Conservation (phyloP, 768 basidiomycete species). For the Obba rivulosa region DNA sequence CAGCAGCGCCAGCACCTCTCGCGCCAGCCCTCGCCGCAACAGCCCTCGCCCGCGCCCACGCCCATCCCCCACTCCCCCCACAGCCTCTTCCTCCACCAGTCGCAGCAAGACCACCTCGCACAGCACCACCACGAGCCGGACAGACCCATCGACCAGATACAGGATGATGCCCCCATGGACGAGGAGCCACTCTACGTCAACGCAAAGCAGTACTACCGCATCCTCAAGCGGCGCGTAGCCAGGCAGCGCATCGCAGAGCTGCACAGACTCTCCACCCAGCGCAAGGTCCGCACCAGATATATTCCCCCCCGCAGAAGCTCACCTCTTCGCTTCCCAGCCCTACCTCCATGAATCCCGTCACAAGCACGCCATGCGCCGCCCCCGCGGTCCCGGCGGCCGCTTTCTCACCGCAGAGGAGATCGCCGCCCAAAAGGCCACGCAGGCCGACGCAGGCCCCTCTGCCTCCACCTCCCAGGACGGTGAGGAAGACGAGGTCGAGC, state of each 20-base stretch:
- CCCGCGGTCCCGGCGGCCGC: conserved; percentile 93
- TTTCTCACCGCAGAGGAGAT: conserved; percentile 98
- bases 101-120: conserved; percentile 3
- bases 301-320: conserved; percentile 7
- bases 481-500: conserved; percentile 36
- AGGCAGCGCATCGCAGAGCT: conserved; percentile 90
- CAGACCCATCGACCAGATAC: conserved; percentile 24
- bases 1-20: conserved; percentile 22
- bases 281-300: conserved; percentile 59
- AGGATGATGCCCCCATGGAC: conserved; percentile 53
- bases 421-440: conserved; percentile 63
- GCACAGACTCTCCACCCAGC: conserved; percentile 84
- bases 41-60: conserved; percentile 20
- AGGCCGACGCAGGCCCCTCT: conserved; percentile 30
- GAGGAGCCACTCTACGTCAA: conserved; percentile 99
- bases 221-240: conserved; percentile 90
- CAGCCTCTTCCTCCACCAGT: conserved; percentile 27
- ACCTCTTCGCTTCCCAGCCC: conserved; percentile 33
- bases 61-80: conserved; percentile 19
- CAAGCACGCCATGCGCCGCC: conserved; percentile 96
- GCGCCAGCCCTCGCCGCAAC: conserved; percentile 25
- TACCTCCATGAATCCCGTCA: conserved; percentile 98
- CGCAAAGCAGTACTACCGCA: conserved; percentile 98
- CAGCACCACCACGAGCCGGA: conserved; percentile 16
- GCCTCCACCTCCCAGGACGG: conserved; percentile 26